Conservation (phyloP, 345 rosid genomes). For the Syzygium grande region DNA sequence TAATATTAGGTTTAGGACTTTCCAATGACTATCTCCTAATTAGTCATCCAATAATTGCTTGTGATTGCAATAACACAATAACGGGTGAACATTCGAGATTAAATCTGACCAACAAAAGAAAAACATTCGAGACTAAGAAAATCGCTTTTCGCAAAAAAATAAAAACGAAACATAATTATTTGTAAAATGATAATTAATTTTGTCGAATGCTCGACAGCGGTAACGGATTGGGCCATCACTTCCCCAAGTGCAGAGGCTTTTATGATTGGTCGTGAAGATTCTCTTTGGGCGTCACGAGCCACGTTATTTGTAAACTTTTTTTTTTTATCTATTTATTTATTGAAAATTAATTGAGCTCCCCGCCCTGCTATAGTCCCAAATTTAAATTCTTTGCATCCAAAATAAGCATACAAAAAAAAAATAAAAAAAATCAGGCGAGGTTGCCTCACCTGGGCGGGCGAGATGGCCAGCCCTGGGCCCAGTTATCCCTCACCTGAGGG, state of each 20-base stretch:
- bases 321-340: neutral
- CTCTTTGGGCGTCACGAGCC: neutral
- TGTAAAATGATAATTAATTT: neutral
- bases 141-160: neutral
- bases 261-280: neutral
- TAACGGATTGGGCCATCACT: neutral
- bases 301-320: neutral
- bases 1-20: too few relatives aligned
- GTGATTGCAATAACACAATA: too few relatives aligned
- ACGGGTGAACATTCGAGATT: neutral
- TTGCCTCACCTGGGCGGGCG: too few relatives aligned
- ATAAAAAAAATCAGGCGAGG: too few relatives aligned
- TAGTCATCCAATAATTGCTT: too few relatives aligned
- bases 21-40: too few relatives aligned
- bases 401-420: fast-evolving
- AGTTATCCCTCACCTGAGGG: too few relatives aligned
- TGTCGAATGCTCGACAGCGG: neutral
- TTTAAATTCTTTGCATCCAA: neutral
- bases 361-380: neutral
- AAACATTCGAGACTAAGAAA: neutral
- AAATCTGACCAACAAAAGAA: too few relatives aligned
- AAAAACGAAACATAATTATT: neutral
- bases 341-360: neutral
- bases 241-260: neutral
- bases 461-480: too few relatives aligned